phyloP scores from a whole-genome alignment of 352 stramenopile species.

The Phytopythium ostracodes region DNA sequence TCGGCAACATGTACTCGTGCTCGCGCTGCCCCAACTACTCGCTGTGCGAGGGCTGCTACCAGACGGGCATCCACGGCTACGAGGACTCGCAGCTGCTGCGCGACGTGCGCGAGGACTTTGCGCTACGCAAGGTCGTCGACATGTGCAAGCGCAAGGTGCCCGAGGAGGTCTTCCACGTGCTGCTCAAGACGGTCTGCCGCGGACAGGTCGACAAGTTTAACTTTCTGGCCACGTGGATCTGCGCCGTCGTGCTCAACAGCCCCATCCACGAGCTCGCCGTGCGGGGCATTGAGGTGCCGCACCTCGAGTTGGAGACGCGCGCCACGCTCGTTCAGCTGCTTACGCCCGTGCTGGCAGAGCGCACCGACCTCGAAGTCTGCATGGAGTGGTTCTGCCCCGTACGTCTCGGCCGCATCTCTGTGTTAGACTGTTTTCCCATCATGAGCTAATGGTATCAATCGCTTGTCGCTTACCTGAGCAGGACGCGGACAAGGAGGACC shows the following conservation, averaged over 20 bases:
- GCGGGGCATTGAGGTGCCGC: conserved; percentile 82
- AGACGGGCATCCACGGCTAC: conserved; percentile 78
- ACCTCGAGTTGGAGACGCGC: conserved; percentile 69
- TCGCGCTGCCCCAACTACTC: conserved; percentile 83
- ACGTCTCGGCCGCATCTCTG: conserved; percentile 12
- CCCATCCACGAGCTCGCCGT: conserved; percentile 64
- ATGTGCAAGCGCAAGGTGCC: conserved; percentile 69
- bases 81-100: conserved; percentile 75
- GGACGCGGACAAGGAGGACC: conserved; percentile 60
- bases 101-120: conserved; percentile 81
- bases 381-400: conserved; percentile 88
- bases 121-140: conserved; percentile 71
- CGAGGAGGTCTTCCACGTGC: conserved; percentile 76
- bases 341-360: conserved; percentile 78
- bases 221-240: conserved; percentile 86
- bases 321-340: conserved; percentile 67
- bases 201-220: conserved; percentile 89
- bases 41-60: conserved; percentile 82
- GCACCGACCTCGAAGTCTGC: conserved; percentile 79
- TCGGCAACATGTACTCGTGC: conserved; percentile 88
- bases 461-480: conserved; percentile 11
- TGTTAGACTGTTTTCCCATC: neutral
- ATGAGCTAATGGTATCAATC: neutral
- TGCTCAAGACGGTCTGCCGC: conserved; percentile 81
- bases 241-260: conserved; percentile 63